Percentiles rank a stretch among this genome's conserved stretches.
phyloP scores from a whole-genome alignment of 108 stramenopile genomes.

The Phaeodactylum tricornutum region DNA sequence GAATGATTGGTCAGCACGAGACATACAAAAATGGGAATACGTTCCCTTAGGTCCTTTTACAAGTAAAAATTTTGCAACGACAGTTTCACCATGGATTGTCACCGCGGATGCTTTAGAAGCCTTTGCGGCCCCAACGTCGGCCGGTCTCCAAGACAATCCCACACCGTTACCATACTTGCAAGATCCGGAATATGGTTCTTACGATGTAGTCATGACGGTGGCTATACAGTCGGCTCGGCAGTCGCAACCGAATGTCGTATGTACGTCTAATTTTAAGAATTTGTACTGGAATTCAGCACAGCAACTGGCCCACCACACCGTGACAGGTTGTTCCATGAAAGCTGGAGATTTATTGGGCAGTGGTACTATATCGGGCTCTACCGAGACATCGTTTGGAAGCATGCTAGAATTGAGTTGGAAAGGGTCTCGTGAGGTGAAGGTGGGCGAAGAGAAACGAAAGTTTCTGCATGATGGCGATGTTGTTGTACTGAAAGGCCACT shows the following conservation, averaged over 20 bases:
- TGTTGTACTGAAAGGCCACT: slow-evolving; percentile 73
- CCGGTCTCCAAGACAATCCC: slow-evolving; percentile 45
- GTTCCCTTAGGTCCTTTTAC: slow-evolving; percentile 93
- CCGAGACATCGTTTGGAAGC: slow-evolving; percentile 56
- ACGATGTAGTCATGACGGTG: slow-evolving; percentile 69
- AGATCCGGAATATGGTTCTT: slow-evolving; percentile 61
- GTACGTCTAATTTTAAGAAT: slow-evolving; percentile 60
- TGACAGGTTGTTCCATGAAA: slow-evolving; percentile 81
- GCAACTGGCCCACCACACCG: slow-evolving; percentile 87
- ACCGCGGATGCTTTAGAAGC: slow-evolving; percentile 73
- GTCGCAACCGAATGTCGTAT: slow-evolving; percentile 30
- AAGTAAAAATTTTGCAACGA: slow-evolving; percentile 87
- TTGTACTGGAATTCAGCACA: slow-evolving; percentile 88
- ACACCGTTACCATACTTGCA: slow-evolving; percentile 65
- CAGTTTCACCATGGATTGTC: slow-evolving; percentile 88
- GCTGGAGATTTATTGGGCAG: slow-evolving; percentile 83
- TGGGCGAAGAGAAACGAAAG: slow-evolving; percentile 46
- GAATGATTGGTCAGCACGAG: slow-evolving; percentile 92
- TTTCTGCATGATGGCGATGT: slow-evolving; percentile 86
- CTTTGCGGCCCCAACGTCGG: slow-evolving; percentile 42
- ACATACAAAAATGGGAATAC: slow-evolving; percentile 88
- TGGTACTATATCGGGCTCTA: slow-evolving; percentile 79
- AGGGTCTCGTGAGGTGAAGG: slow-evolving; percentile 47
- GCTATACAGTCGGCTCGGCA: slow-evolving; percentile 36
- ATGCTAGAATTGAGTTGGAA: slow-evolving; percentile 89